Evolutionary conservation across 2,329 filamentous ascomycete species (phyloP).

Genomic region (Rhynchosporium graminicola): DNA sequence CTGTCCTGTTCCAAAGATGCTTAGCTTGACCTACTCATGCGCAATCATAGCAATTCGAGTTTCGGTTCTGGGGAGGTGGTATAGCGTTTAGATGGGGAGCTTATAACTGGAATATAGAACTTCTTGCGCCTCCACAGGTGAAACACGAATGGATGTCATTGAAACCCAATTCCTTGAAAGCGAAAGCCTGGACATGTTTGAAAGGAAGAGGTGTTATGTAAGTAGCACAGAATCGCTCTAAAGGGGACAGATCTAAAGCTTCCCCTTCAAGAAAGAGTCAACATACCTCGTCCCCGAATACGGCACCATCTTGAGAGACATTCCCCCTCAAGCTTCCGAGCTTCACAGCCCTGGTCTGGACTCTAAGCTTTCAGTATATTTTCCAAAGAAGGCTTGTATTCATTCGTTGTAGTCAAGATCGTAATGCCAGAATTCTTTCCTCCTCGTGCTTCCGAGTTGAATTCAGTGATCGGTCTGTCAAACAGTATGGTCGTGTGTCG

Average conservation of each 20-base stretch:
- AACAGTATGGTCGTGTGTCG: background rate
- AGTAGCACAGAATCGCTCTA: no score
- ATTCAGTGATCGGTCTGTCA: background rate
- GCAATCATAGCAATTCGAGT: no score
- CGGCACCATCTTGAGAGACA: constrained; percentile 12
- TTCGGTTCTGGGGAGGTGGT: no score
- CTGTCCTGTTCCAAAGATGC: constrained; percentile 26
- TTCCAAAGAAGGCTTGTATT: background rate
- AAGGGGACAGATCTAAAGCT: background rate
- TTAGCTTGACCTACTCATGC: background rate
- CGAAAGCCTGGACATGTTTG: no score
- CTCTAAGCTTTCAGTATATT: background rate
- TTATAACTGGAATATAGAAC: no score
- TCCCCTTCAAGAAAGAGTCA: background rate
- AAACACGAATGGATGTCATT: no score
- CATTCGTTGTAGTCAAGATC: no score
- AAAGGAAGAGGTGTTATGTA: no score
- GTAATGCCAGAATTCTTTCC: background rate
- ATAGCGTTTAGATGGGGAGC: no score
- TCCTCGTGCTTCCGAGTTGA: background rate
- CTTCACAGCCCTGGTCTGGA: no score
- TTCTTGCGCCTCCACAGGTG: no score
- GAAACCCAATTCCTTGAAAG: no score
- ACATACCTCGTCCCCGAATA: constrained; percentile 14
- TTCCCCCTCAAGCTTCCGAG: background rate